Percentiles rank a stretch among this genome's conserved stretches.
phyloP scores from a whole-genome alignment of 768 basidiomycete species.

The Peribolospora kevripleyi region DNA sequence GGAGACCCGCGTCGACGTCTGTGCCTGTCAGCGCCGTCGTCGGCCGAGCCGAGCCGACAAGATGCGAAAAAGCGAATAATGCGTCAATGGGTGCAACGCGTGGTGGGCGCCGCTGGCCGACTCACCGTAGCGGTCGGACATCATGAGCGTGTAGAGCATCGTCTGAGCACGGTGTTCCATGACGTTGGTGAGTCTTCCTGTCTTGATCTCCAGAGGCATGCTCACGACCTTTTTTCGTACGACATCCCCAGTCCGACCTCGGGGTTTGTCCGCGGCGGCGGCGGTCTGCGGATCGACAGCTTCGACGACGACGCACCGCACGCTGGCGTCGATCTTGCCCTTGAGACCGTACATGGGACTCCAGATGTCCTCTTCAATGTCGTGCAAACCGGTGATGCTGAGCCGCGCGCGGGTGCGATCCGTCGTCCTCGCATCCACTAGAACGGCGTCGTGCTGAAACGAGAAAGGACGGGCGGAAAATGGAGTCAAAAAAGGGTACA shows the following conservation, averaged over 20 bases:
- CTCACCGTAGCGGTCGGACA: conserved; percentile 59
- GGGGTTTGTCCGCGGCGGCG: conserved; percentile 10
- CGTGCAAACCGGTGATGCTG: conserved; percentile 50
- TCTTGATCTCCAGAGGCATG: conserved; percentile 88
- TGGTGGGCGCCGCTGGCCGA: neutral
- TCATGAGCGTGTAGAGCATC: conserved; percentile 78
- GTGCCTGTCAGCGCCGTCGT: conserved; percentile 24
- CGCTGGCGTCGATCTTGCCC: conserved; percentile 81
- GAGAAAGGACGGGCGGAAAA: neutral
- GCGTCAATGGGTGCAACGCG: neutral
- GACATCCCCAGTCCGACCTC: conserved; percentile 3
- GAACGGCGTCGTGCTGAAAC: conserved; percentile 34
- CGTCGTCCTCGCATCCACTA: conserved; percentile 40
- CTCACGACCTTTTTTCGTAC: conserved; percentile 20
- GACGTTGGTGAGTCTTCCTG: conserved; percentile 46
- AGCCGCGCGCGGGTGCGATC: conserved; percentile 31
- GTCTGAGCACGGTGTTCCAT: conserved; percentile 96
- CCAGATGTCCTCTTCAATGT: conserved; percentile 94
- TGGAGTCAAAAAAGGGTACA: neutral
- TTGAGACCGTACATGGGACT: conserved; percentile 83
- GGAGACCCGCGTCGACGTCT: conserved; percentile 52
- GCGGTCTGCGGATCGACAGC: conserved; percentile 5
- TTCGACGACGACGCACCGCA: conserved; percentile 41
- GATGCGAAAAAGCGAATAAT: neutral
- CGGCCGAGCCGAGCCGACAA: neutral